These are phyloP conservation scores for Chernovozyma aurita DNA, from an alignment of 1,139 yeast genomes.

Conservation along the genomic window DNA sequence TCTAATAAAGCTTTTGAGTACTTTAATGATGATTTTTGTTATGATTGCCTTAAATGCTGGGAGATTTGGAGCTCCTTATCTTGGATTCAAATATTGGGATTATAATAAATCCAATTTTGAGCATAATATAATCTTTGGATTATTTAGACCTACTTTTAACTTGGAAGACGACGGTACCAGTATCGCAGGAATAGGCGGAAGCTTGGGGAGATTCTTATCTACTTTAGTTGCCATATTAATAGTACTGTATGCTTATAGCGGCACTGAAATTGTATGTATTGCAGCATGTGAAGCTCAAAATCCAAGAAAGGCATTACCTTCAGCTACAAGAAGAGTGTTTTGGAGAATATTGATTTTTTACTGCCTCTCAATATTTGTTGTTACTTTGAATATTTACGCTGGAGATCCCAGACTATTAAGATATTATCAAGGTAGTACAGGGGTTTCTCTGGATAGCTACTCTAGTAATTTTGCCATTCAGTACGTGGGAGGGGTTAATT, in stretches of 20 bases:
- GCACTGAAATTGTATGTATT: constrained; percentile 77
- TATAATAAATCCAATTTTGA: constrained; percentile 44
- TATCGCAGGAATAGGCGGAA: constrained; percentile 55
- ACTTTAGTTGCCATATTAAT: constrained; percentile 59
- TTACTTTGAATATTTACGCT: constrained; percentile 66
- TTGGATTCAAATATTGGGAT: constrained; percentile 71
- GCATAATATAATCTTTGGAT: constrained; percentile 55
- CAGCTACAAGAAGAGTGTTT: constrained; percentile 71
- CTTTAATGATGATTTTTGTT: constrained; percentile 53
- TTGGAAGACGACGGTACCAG: constrained; percentile 49
- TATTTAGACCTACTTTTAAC: constrained; percentile 69
- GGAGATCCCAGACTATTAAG: constrained; percentile 70
- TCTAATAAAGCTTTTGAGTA: constrained; percentile 52
- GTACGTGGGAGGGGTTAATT: constrained; percentile 38
- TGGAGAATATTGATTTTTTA: constrained; percentile 70
- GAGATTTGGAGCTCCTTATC: constrained; percentile 40
- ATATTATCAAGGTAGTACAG: constrained; percentile 39
- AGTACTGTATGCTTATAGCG: constrained; percentile 71
- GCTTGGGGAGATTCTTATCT: constrained; percentile 60
- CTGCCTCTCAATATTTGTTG: constrained; percentile 63
- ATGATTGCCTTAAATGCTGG: constrained; percentile 61
- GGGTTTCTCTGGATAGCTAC: constrained; percentile 21
- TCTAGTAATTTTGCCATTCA: constrained; percentile 28
- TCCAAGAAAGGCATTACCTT: constrained; percentile 74
- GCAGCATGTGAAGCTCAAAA: constrained; percentile 86